Percentiles rank a stretch among this genome's conserved stretches.
These are phyloP conservation scores for Trifolium repens DNA, from an alignment of 306 rosid species.

Conservation along the genomic window DNA sequence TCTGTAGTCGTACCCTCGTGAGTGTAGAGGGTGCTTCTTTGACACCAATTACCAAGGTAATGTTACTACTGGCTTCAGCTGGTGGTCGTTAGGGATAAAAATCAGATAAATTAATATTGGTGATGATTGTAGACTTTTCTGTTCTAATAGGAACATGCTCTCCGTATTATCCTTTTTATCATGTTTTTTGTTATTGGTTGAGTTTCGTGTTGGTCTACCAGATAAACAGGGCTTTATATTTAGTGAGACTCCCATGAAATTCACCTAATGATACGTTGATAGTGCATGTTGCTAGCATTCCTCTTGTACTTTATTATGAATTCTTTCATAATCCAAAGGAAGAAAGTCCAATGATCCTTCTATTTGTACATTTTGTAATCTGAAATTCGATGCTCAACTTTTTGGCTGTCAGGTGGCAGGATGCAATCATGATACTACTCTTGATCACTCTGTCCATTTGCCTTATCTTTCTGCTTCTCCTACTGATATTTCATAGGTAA, in stretches of 20 bases:
- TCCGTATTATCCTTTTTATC: neutral
- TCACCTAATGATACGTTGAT: neutral
- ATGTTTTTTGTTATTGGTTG: conserved; percentile 9
- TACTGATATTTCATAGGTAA: conserved; percentile 88
- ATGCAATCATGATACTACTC: conserved; percentile 71
- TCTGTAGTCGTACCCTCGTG: neutral
- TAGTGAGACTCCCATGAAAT: conserved; percentile 12
- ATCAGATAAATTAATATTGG: conserved; percentile 1
- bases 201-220: conserved; percentile 18
- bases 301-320: conserved; percentile 11
- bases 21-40: conserved; percentile 4
- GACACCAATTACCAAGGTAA: conserved; percentile 4
- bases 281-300: neutral
- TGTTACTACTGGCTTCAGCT: conserved; percentile 24
- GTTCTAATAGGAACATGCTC: conserved; percentile 1
- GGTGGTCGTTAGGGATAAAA: neutral
- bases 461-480: conserved; percentile 75
- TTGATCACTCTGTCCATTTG: conserved; percentile 64
- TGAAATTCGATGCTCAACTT: conserved; percentile 35
- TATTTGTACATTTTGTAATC: conserved; percentile 32
- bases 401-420: conserved; percentile 91
- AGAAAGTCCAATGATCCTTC: conserved; percentile 20
- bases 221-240: neutral
- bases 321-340: conserved; percentile 13
- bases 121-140: conserved; percentile 21